Evolutionary conservation across 305 asterid species (phyloP), one percentile per base, ranked within the genome.

Genomic region (Petunia hybrid): DNA sequence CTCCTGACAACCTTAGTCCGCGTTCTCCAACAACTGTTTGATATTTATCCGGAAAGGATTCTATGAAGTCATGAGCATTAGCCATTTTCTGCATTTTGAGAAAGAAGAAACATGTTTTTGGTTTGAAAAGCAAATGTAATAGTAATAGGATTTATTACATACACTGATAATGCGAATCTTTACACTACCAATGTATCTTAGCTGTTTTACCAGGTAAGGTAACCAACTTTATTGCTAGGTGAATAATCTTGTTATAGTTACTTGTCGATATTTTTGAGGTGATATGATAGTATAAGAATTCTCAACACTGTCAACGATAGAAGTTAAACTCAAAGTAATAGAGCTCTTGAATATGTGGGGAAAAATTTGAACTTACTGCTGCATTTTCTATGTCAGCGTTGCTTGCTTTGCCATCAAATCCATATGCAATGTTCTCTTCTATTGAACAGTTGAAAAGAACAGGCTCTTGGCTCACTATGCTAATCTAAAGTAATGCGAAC

Each of bases 1-100:
- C 97, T 12, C 97, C 95, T 0, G 97, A 92, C 10, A 92, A 91
- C 80, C 97, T 86, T 8, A 92, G 85, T 48, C 95, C 97, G 22
- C 95, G 94, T 71, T 90, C 97, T 64, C 97, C 97, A 6, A 91
- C 95, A 0, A 76, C 60, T 0, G 95, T 89, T 80, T 91, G 80
- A 85, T 88, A 91, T 77, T 89, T 92, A 3, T 89, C 97, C 14
- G 88, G 83, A 76, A 91, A 91, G 61, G 81, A 86, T 77, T 89
- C 82, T 55, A 92, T 74, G 82, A 90, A 92, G 46, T 92, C 97
- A 6, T 91, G 92, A 56, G 97, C 93, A 69, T 92, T 91, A 4
- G 91, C 95, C 97, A 91, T 91, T 86, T 85, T 89, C 92, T 91
- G 90, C 42, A 61, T 14, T 8, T 8, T 7, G 40, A 61, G 6